These are phyloP conservation scores for Gastrolobium bilobum DNA, from an alignment of 306 rosid genomes.

Conservation along the genomic window DNA sequence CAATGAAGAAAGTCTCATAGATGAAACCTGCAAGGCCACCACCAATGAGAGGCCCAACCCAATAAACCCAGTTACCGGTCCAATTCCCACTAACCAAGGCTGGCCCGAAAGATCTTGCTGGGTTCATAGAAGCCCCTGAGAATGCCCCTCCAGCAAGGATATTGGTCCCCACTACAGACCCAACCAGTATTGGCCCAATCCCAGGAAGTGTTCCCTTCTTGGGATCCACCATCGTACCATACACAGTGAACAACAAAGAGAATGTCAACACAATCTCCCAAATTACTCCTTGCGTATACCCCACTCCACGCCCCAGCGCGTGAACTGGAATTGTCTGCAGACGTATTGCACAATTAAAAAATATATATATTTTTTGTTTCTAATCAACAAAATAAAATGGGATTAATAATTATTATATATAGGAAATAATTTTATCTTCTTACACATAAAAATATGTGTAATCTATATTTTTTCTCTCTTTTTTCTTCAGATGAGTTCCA, in stretches of 20 bases:
- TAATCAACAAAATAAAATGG: too few relatives aligned
- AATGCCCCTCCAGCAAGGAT: slow-evolving; percentile 86
- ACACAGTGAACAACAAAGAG: slow-evolving; percentile 79
- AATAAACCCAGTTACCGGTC: slow-evolving; percentile 94
- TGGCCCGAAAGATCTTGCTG: slow-evolving; percentile 91
- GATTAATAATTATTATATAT: too few relatives aligned
- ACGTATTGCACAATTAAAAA: too few relatives aligned
- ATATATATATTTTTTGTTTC: too few relatives aligned
- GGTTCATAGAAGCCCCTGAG: slow-evolving; percentile 90
- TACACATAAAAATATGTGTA: too few relatives aligned
- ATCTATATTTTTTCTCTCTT: too few relatives aligned
- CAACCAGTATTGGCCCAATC: slow-evolving; percentile 73
- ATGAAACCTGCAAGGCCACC: slow-evolving; percentile 85
- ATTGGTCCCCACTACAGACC: slow-evolving; percentile 89
- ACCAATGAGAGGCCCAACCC: slow-evolving; percentile 96
- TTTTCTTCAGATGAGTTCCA: too few relatives aligned
- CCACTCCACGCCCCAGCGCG: slow-evolving; percentile 78
- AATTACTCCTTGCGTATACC: slow-evolving; percentile 73
- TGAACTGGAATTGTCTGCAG: slow-evolving; percentile 83
- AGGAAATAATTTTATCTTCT: too few relatives aligned
- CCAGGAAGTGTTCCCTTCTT: slow-evolving; percentile 79
- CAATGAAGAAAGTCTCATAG: slow-evolving; percentile 82
- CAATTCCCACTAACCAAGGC: slow-evolving; percentile 81
- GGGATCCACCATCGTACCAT: slow-evolving; percentile 89
- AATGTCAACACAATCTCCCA: slow-evolving; percentile 90